A percentile compares a stretch with the other conserved stretches of the same genome.
phyloP scores from a whole-genome alignment of 2,329 filamentous ascomycete species.

The Knufia petricola region DNA sequence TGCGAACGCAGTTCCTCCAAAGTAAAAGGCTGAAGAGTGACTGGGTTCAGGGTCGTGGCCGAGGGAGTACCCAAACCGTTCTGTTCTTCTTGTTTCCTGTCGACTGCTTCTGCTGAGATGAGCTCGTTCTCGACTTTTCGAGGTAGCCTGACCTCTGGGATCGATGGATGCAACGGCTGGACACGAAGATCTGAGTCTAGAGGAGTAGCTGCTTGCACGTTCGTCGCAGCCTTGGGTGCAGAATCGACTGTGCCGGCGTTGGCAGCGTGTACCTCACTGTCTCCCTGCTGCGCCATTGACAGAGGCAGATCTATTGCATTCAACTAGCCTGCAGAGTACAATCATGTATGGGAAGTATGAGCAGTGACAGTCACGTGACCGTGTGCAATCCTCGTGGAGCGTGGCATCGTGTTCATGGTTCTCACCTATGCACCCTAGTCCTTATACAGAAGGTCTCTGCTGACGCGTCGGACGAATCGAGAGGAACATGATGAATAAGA shows the following conservation, averaged over 20 bases:
- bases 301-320: no score
- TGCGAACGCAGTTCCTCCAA: constrained; percentile 16
- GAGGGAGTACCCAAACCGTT: constrained; percentile 4
- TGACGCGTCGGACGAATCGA: no score
- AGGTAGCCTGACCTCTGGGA: constrained; percentile 15
- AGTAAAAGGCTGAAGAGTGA: constrained; percentile 20
- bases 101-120: background rate
- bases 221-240: background rate
- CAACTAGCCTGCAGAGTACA: no score
- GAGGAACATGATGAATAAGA: no score
- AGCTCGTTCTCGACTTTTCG: background rate
- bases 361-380: no score
- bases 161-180: constrained; percentile 17
- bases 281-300: background rate
- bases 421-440: no score
- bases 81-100: background rate
- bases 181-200: constrained; percentile 18
- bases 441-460: no score
- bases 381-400: no score
- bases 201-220: constrained; percentile 8
- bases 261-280: background rate
- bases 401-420: no score
- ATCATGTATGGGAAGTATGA: no score
- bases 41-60: constrained; percentile 11
- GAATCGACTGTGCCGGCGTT: background rate